These are phyloP conservation scores for Monilinia vaccinii-corymbosi DNA, from an alignment of 2,329 filamentous ascomycete genomes.

Conservation along the genomic window DNA sequence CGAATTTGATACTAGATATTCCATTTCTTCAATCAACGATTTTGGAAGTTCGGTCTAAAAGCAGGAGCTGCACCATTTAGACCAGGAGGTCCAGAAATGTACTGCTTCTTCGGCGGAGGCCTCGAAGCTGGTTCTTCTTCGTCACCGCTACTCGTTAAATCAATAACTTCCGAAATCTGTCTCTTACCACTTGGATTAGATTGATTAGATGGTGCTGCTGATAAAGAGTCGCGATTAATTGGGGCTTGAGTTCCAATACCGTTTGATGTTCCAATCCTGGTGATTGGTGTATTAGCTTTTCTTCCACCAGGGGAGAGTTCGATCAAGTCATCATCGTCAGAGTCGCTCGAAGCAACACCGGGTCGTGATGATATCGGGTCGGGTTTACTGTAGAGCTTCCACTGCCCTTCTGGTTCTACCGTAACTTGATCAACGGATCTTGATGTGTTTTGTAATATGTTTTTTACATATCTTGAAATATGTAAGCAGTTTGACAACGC, in stretches of 20 bases:
- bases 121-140: conserved; percentile 37
- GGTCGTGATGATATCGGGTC: conserved; percentile 14
- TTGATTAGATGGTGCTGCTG: conserved; percentile 18
- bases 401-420: conserved; percentile 78
- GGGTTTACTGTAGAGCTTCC: conserved; percentile 40
- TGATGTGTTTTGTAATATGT: conserved; percentile 70
- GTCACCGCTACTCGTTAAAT: conserved; percentile 44
- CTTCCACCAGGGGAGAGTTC: conserved; percentile 34
- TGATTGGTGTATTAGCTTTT: conserved; percentile 22
- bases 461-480: conserved; percentile 62
- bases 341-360: conserved; percentile 26
- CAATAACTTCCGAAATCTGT: conserved; percentile 40
- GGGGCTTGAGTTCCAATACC: conserved; percentile 19
- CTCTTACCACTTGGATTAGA: conserved; percentile 32
- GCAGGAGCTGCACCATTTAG: not conserved
- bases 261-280: conserved; percentile 16
- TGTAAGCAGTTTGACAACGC: conserved; percentile 12
- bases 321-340: conserved; percentile 38
- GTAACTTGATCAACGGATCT: conserved; percentile 72
- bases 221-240: conserved; percentile 29
- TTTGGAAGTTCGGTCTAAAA: not conserved
- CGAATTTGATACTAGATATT: not conserved
- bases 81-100: not conserved
- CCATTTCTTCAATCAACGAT: not conserved
- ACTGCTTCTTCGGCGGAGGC: conserved; percentile 27